Evolutionary conservation across 257 asterid species (phyloP).

Genomic region (Gentiana macrophylla): DNA sequence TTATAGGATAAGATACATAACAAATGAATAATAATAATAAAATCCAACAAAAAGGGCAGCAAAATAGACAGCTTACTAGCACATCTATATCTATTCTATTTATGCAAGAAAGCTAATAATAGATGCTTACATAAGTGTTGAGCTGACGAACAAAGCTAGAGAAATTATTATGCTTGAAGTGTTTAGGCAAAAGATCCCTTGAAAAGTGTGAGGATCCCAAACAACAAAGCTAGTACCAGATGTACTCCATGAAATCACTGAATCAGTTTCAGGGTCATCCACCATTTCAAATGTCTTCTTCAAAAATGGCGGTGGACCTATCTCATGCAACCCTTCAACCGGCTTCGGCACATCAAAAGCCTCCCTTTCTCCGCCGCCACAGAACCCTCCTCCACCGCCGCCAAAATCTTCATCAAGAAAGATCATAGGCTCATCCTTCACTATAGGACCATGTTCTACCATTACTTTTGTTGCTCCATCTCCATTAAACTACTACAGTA

Average conservation of each 20-base stretch:
- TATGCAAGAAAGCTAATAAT: no score
- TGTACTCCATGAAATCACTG: constrained; percentile 62
- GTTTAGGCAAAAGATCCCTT: constrained; percentile 60
- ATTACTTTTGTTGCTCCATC: background rate
- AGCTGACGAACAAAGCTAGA: constrained; percentile 94
- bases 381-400: constrained; percentile 5
- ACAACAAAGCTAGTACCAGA: constrained; percentile 47
- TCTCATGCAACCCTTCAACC: constrained; percentile 47
- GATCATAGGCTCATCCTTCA: constrained; percentile 53
- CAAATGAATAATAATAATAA: no score
- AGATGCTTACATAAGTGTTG: constrained; percentile 65
- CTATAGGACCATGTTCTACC: constrained; percentile 3
- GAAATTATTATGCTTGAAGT: constrained; percentile 88
- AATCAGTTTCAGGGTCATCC: constrained; percentile 70
- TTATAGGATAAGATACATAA: no score
- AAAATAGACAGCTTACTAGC: no score
- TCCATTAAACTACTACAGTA: background rate
- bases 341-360: constrained; percentile 23
- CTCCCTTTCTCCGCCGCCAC: constrained; percentile 12
- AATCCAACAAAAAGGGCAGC: no score
- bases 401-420: constrained; percentile 28
- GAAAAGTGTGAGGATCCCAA: constrained; percentile 73
- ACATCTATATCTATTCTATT: no score
- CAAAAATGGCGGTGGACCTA: constrained; percentile 75
- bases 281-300: constrained; percentile 83